Percentiles rank a stretch among this genome's conserved stretches.
Evolutionary conservation across 1,284 basidiomycete species (phyloP).

Genomic region (Moniliella sp.): DNA sequence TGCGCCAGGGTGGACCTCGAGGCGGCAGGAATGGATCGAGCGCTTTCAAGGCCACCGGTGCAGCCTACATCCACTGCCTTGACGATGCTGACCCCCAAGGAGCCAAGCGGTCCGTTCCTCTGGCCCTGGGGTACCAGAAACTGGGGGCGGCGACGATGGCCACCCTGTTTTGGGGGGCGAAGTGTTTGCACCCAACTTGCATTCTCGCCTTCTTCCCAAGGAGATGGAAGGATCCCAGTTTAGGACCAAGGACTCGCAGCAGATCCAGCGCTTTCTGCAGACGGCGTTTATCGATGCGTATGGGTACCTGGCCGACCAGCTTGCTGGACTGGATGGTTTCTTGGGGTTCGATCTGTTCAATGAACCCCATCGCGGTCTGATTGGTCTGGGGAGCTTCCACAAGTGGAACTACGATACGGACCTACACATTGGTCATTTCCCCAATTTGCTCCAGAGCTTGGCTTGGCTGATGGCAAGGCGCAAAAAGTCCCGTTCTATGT

Average conservation of each 20-base stretch:
- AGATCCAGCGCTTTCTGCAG: slow-evolving; percentile 63
- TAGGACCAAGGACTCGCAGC: slow-evolving; percentile 1
- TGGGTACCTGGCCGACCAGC: slow-evolving; percentile 46
- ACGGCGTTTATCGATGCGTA: slow-evolving; percentile 59
- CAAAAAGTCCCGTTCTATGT: slow-evolving; percentile 39
- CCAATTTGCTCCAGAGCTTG: slow-evolving; percentile 25
- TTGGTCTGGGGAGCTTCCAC: slow-evolving; percentile 59
- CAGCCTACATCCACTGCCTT: slow-evolving; percentile 20
- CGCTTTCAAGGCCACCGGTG: slow-evolving; percentile 13
- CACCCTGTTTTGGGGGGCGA: slow-evolving; percentile 31
- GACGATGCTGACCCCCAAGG: slow-evolving; percentile 24
- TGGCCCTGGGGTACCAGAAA: slow-evolving; percentile 32
- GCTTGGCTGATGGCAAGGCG: slow-evolving; percentile 13
- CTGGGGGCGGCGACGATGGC: slow-evolving; percentile 34
- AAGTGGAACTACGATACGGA: slow-evolving; percentile 75
- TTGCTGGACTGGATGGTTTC: slow-evolving; percentile 56
- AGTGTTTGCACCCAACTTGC: slow-evolving; percentile 45
- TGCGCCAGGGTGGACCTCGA: slow-evolving; percentile 44
- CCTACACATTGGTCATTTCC: slow-evolving; percentile 58
- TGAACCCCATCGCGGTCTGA: slow-evolving; percentile 81
- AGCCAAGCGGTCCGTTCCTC: no score
- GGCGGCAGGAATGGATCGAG: slow-evolving; percentile 15
- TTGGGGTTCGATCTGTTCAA: slow-evolving; percentile 84
- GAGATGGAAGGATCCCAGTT: slow-evolving; percentile 7
- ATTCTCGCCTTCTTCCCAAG: slow-evolving; percentile 1